phyloP scores from a whole-genome alignment of 2,329 filamentous ascomycete species.

The Colletotrichum sp. region DNA sequence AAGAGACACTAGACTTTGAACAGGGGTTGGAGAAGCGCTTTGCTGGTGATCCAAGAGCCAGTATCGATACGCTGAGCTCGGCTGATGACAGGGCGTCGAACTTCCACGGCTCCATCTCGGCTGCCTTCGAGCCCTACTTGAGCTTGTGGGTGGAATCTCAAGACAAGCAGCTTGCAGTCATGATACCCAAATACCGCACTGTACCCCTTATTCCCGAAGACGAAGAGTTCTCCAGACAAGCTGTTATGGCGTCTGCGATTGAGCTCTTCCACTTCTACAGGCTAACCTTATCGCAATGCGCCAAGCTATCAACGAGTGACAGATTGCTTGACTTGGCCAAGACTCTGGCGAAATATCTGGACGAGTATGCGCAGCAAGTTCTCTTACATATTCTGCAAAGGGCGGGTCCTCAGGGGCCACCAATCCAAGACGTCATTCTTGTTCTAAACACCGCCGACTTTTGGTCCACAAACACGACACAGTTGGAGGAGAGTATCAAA shows the following conservation, averaged over 20 bases:
- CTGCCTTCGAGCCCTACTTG: conserved; percentile 96
- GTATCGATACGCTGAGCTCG: conserved; percentile 88
- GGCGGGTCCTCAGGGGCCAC: conserved; percentile 57
- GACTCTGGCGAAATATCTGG: conserved; percentile 89
- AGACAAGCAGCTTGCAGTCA: conserved; percentile 81
- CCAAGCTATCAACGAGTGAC: conserved; percentile 91
- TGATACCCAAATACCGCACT: conserved; percentile 87
- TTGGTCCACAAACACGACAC: conserved; percentile 91
- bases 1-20: conserved; percentile 97
- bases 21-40: conserved; percentile 88
- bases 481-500: conserved; percentile 94
- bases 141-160: conserved; percentile 98
- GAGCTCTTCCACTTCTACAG: conserved; percentile 98
- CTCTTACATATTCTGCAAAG: conserved; percentile 73
- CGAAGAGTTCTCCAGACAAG: conserved; percentile 90
- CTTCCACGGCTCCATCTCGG: conserved; percentile 91
- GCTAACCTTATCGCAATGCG: conserved; percentile 89
- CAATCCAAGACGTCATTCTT: conserved; percentile 78
- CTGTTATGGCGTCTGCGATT: conserved; percentile 91
- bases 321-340: conserved; percentile 83
- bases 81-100: conserved; percentile 75
- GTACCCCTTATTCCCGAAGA: conserved; percentile 82
- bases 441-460: conserved; percentile 98
- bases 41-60: conserved; percentile 73
- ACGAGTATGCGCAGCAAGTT: conserved; percentile 94